A percentile compares a stretch with the other conserved stretches of the same genome.
Conservation (phyloP, 805 yeast genomes). For the Monosporozyma unispora region DNA sequence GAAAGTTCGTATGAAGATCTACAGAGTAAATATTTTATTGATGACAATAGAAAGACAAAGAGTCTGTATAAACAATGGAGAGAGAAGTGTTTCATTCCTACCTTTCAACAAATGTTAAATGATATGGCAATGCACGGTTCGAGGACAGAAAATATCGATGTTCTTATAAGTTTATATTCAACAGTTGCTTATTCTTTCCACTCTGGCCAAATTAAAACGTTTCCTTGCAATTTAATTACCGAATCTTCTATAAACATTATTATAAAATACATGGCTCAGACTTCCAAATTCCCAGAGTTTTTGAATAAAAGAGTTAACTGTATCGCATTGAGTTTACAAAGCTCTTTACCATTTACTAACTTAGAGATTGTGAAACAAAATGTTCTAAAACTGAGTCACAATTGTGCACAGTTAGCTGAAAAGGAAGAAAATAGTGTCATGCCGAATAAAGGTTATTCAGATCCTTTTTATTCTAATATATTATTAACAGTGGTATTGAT, state of each 20-base stretch:
- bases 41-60: slow-evolving; percentile 15
- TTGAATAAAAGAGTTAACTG: slow-evolving; percentile 12
- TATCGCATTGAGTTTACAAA: slow-evolving; percentile 17
- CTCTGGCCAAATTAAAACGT: neutral
- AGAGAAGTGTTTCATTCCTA: slow-evolving; percentile 14
- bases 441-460: slow-evolving; percentile 11
- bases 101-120: slow-evolving; percentile 10
- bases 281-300: slow-evolving; percentile 4
- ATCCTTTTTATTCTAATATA: slow-evolving; percentile 12
- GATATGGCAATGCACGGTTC: neutral
- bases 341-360: slow-evolving; percentile 8
- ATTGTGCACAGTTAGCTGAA: slow-evolving; percentile 9
- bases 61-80: slow-evolving; percentile 17
- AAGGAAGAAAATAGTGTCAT: slow-evolving; percentile 8
- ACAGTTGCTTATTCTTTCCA: slow-evolving; percentile 8
- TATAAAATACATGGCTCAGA: slow-evolving; percentile 6
- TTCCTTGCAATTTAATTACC: slow-evolving; percentile 15
- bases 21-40: slow-evolving; percentile 17
- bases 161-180: slow-evolving; percentile 9
- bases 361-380: slow-evolving; percentile 1
- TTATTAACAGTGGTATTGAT: slow-evolving; percentile 16
- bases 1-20: slow-evolving; percentile 9
- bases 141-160: neutral
- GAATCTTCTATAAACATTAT: slow-evolving; percentile 9
- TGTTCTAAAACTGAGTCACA: slow-evolving; percentile 7